Conservation (phyloP, 2,329 filamentous ascomycete species). For the Fragosphaeria purpurea region DNA sequence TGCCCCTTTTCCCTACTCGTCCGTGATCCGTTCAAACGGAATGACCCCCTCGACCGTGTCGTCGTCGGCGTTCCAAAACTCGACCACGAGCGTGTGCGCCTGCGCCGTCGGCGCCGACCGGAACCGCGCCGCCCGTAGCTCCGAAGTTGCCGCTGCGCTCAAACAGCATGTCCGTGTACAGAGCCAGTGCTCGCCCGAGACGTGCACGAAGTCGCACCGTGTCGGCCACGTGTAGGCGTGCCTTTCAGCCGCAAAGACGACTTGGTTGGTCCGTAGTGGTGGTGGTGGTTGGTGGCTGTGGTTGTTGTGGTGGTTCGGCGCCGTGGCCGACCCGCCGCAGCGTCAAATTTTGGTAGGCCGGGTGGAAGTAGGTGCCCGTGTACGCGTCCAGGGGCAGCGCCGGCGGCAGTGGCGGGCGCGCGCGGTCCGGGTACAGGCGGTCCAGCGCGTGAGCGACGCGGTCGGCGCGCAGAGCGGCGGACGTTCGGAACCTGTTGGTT, state of each 20-base stretch:
- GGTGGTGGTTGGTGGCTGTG: background rate
- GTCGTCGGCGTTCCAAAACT: conserved; percentile 16
- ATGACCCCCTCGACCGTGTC: conserved; percentile 21
- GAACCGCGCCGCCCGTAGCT: conserved; percentile 23
- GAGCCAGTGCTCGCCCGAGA: conserved; percentile 27
- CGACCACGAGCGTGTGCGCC: conserved; percentile 20
- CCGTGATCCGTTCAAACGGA: conserved; percentile 18
- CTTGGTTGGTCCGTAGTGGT: conserved; percentile 7
- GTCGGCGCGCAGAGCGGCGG: background rate
- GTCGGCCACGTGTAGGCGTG: conserved; percentile 23
- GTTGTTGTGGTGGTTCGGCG: background rate
- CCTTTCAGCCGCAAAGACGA: conserved; percentile 15
- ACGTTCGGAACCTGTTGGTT: conserved; percentile 13
- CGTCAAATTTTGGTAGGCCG: conserved; percentile 28
- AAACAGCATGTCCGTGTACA: conserved; percentile 19
- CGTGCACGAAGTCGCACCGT: conserved; percentile 23
- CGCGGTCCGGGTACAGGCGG: conserved; percentile 27
- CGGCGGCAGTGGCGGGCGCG: conserved; percentile 24
- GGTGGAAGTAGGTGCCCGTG: conserved; percentile 33
- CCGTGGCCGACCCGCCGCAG: conserved; percentile 5
- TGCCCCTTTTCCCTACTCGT: background rate
- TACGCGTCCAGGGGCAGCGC: conserved; percentile 25
- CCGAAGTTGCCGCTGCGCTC: conserved; percentile 15
- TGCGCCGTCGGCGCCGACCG: conserved; percentile 19
- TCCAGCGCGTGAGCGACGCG: conserved; percentile 23